Base-by-base conservation (phyloP, 192 early-diverging fungal genomes). In the Endogone sp. region DNA sequence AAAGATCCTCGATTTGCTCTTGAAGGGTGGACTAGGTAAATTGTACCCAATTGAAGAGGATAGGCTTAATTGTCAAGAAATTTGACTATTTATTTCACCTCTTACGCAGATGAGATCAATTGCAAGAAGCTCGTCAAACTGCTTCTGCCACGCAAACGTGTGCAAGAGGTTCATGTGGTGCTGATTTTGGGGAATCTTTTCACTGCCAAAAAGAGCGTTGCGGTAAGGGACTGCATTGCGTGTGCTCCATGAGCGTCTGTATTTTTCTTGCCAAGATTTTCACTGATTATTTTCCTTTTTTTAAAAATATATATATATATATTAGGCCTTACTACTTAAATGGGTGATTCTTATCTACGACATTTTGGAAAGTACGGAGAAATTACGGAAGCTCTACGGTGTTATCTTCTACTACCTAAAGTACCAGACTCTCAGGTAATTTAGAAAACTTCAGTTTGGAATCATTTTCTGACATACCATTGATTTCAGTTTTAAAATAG, bases 281-380 rank as follows among this genome's bases (percentile, higher is more conserved):
- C 27, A 31, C 27, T 24, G 11, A 25, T 20, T 11, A 25, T 11
- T 20, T 11, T 24, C 16, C 25, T 20, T 16, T 62, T 62, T 25
- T 62, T 62, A 2, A 3, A n/a, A n/a, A n/a, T n/a, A n/a, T n/a
- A n/a, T n/a, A n/a, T n/a, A n/a, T 49, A 49, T 49, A 28, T 32
- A 24, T 20, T 68, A 85, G 83, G 74, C 67, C 1, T 44, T 62
- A 21, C 66, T 85, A 20, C 73, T 85, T 24, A 65, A 60, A 66
- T 88, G 86, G 86, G 31, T 80, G 9, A 77, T 84, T 20, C 25
- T 74, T 6, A 65, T 85, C 10, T 84, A 80, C 62, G 79, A 84
- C 49, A 68, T 79, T 10, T 65, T 88, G 44, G 81, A 82, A 11
- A 73, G 75, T 61, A 75, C 68, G 49, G 71, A 74, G 26, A 69